Base-by-base conservation (phyloP, 1,284 basidiomycete genomes). In the Naganishia albida region DNA sequence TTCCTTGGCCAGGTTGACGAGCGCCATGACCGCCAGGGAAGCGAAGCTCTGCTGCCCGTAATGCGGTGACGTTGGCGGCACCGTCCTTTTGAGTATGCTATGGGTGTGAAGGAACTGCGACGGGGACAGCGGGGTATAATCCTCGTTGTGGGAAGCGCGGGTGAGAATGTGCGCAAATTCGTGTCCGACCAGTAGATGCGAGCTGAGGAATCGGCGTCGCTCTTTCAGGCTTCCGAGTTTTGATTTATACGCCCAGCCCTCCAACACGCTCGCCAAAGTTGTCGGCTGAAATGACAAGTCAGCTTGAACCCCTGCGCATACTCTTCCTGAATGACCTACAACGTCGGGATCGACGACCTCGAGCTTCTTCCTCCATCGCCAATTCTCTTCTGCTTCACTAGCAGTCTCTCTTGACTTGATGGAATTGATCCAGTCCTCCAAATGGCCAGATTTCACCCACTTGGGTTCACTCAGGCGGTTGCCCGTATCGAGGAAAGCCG, bases 381-480 rank as follows among this genome's bases (percentile, higher is more conserved):
- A 70, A 64, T 62, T 71, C 72, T 87, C 85, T 50, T 85, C 83
- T 38, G 85, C 84, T 67, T 87, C 49, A 23, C 28, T 55, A 25
- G 52, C 52, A 15, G 42, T 38, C 28, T 53, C 49, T 18, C 46
- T 26, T 26, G 52, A 39, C 30, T 50, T 53, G 62, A 54, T 57
- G 38, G 51, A 20, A 15, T 50, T 60, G 67, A 97, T 81, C 91
- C 93, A 96, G 54, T 93, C 91, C 70, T 93, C 89, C 20, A 95
- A 85, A 75, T 94, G 91, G 50, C 94, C 93, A 3, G 89, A 90
- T 76, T 91, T 91, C 51, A 93, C 90, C 95, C 95, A 99, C 75
- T 91, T 89, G 2, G 94, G 91, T 77, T 98, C 93, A 10, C 91
- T 93, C 34, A 97, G 80, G 0, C 94, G 93, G 66, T 89, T 86